Base-by-base conservation (phyloP, 192 early-diverging fungal species). In the Coemansia sp. region DNA sequence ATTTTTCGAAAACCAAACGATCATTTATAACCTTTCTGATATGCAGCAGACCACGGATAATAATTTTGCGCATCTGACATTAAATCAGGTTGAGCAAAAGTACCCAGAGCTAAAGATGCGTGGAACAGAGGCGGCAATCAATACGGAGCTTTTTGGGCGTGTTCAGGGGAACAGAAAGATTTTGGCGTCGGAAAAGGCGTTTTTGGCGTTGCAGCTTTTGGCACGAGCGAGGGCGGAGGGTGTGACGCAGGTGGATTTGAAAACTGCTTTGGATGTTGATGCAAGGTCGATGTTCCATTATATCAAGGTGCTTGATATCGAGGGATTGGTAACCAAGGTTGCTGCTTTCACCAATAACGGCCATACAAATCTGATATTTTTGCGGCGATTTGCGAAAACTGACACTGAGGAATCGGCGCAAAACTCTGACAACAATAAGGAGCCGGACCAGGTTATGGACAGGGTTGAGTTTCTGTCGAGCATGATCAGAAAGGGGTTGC, bases 311-410 rank as follows among this genome's bases (percentile, higher is more conserved):
- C 56, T 83, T 10, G 81, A 75, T 42, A 7, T 22, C 0, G 57
- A 69, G 17, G 81, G 81, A 3, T 66, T 83, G 28, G 30, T 78
- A 22, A 30, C 56, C 50, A 78, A 75, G 59, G 49, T 51, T 18
- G 32, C 57, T 16, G 69, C 68, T 12, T 78, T 60, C 49, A 51
- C 68, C 14, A 51, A 64, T 0, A 73, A 67, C 4, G 38, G 34
- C 34, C 74, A 75, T 52, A 83, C 81, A 2, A 83, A 83, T 18
- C 60, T 78, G 12, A 30, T 77, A n/a, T 20, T 75, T 1, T 40
- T 83, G 50, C 75, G 76, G 7, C 64, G 69, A 17, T 83, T 75
- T 28, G 32, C 48, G 5, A 25, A 66, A 29, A 5, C 17, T n/a
- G 29, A 34, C 5, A 0, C 28, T 3, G 17, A 30, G 17, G 51